Conservation (phyloP, 495 filamentous ascomycete genomes). For the Talaromyces proteolyticus region DNA sequence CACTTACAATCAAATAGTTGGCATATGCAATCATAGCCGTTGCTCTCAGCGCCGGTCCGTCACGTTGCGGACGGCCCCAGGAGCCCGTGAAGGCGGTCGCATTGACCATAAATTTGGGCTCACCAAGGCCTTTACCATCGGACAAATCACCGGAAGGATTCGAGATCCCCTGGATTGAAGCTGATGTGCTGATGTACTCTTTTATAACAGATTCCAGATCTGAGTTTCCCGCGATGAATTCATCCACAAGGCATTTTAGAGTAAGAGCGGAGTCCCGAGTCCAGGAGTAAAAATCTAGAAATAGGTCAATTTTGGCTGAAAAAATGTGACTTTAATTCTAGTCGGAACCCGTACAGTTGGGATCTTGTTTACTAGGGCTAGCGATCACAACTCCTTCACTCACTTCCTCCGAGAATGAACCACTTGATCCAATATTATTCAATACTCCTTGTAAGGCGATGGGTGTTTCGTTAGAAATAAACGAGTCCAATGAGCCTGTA, state of each 20-base stretch:
- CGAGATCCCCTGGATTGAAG: slow-evolving; percentile 42
- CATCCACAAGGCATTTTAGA: slow-evolving; percentile 47
- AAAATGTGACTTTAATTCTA: neutral
- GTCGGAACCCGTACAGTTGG: slow-evolving; percentile 45
- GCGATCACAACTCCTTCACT: slow-evolving; percentile 47
- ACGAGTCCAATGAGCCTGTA: slow-evolving; percentile 30
- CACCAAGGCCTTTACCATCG: slow-evolving; percentile 49
- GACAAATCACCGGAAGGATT: slow-evolving; percentile 50
- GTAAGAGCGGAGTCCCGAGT: slow-evolving; percentile 54
- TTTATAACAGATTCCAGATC: slow-evolving; percentile 36
- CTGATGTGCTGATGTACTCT: slow-evolving; percentile 49
- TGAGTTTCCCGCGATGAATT: slow-evolving; percentile 34
- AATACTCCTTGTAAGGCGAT: slow-evolving; percentile 47
- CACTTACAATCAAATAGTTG: slow-evolving; percentile 22
- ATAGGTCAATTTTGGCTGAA: neutral
- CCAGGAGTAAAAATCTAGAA: slow-evolving; percentile 54
- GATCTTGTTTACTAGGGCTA: slow-evolving; percentile 46
- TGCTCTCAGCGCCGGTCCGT: slow-evolving; percentile 46
- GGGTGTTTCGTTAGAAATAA: slow-evolving; percentile 49
- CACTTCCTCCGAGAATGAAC: slow-evolving; percentile 36
- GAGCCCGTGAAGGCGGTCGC: slow-evolving; percentile 45
- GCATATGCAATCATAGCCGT: slow-evolving; percentile 30
- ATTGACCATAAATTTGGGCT: slow-evolving; percentile 55
- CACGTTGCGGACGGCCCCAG: slow-evolving; percentile 60
- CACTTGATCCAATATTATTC: slow-evolving; percentile 53